Conservation (phyloP, 768 basidiomycete genomes). For the Guyanaporus albipodus region DNA sequence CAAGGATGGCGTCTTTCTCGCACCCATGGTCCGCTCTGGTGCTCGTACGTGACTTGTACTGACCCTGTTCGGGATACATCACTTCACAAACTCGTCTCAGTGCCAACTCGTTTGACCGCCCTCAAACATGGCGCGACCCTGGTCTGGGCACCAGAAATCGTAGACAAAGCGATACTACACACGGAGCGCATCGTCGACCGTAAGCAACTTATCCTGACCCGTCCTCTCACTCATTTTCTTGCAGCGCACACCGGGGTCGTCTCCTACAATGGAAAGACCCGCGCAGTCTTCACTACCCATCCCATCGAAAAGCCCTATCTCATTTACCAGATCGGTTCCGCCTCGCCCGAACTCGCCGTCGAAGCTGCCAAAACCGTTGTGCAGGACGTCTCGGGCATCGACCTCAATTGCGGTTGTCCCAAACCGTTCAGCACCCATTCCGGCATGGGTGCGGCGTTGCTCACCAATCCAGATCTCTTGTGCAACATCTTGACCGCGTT, state of each 20-base stretch:
- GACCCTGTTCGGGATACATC: not conserved
- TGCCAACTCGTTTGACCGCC: conserved; percentile 81
- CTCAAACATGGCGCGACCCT: conserved; percentile 91
- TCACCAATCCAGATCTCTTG: conserved; percentile 87
- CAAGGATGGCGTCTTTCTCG: conserved; percentile 87
- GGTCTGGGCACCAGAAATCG: conserved; percentile 95
- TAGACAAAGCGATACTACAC: conserved; percentile 94
- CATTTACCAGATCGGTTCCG: conserved; percentile 93
- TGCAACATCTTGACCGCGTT: conserved; percentile 84
- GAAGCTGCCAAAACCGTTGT: conserved; percentile 85
- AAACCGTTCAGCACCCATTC: conserved; percentile 92
- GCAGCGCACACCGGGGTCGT: conserved; percentile 82
- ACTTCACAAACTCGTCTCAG: conserved; percentile 36
- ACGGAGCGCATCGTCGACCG: conserved; percentile 81
- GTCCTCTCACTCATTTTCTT: conserved; percentile 1
- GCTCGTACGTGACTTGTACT: conserved; percentile 54
- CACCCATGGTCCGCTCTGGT: conserved; percentile 97
- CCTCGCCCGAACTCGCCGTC: conserved; percentile 86
- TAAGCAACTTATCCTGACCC: conserved; percentile 37
- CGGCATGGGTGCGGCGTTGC: conserved; percentile 95
- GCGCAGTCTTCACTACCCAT: conserved; percentile 88
- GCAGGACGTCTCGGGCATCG: conserved; percentile 88
- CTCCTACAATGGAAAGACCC: conserved; percentile 78
- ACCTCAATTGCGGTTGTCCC: conserved; percentile 97
- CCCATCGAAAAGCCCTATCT: conserved; percentile 92